Base-by-base conservation (phyloP, 129 eudicot species). In the Erigeron canadensis region DNA sequence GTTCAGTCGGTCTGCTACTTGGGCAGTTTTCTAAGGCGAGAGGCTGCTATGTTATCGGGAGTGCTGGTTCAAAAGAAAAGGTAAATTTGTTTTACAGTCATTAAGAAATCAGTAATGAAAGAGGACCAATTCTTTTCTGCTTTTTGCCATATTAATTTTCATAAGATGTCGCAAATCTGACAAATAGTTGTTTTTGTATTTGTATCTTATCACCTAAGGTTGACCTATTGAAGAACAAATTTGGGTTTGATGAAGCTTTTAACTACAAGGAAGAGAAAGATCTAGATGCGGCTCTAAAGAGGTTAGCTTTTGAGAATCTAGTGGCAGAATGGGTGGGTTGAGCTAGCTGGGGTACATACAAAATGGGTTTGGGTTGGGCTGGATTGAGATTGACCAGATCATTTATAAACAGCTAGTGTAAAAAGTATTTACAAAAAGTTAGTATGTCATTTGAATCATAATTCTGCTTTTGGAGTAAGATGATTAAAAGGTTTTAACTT, bases 301-400 rank as follows among this genome's bases (percentile, higher is more conserved):
- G n/a, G n/a, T n/a, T n/a, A n/a, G n/a, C n/a, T n/a, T n/a, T n/a
- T n/a, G n/a, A n/a, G n/a, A n/a, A n/a, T n/a, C n/a, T n/a, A n/a
- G n/a, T n/a, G n/a, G n/a, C n/a, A n/a, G n/a, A n/a, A n/a, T n/a
- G n/a, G n/a, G n/a, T n/a, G n/a, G n/a, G 56, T 79, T 75, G 75
- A 78, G 81, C 77, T 81, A 85, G 47, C 84, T 81, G 43, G 89
- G n/a, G n/a, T n/a, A n/a, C n/a, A n/a, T n/a, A n/a, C n/a, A n/a
- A n/a, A n/a, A n/a, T n/a, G n/a, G n/a, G 81, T 63, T 66, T 75
- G 16, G 86, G 81, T 70, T 47, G 46, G 6, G 46, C 58, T 85
- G 23, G 65, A 78, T 75, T n/a, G n/a, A n/a, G n/a, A n/a, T n/a
- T n/a, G n/a, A n/a, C n/a, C n/a, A n/a, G n/a, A n/a, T n/a, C n/a